Percentiles rank a stretch among this genome's conserved stretches.
Conservation (phyloP, 139 green algal species). For the Deuterostichococcus epilithicus region DNA sequence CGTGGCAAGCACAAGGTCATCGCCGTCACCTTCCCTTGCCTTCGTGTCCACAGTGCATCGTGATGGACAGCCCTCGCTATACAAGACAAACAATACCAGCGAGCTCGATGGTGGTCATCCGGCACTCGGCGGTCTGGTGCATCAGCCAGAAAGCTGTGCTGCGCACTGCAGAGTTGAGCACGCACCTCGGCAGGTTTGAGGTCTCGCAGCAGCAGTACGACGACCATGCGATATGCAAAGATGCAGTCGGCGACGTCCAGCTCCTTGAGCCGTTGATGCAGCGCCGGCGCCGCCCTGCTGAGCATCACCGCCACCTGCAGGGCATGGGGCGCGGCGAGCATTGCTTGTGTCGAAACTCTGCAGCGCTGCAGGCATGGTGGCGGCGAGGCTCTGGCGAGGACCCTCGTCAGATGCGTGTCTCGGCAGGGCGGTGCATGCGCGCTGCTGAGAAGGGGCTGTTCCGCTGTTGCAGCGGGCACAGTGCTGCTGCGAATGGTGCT, state of each 20-base stretch:
- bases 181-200: slow-evolving; percentile 51
- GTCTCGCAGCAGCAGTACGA: slow-evolving; percentile 77
- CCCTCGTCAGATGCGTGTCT: not conserved
- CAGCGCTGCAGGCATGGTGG: not conserved
- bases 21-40: not conserved
- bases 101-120: not conserved
- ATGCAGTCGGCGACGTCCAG: slow-evolving; percentile 65
- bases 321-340: slow-evolving; percentile 40
- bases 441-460: not conserved
- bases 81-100: not conserved
- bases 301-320: slow-evolving; percentile 46
- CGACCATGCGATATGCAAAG: slow-evolving; percentile 81
- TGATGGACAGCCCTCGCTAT: not conserved
- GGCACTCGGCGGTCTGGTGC: slow-evolving; percentile 1
- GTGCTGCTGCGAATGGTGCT: not conserved
- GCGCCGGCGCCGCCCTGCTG: slow-evolving; percentile 35
- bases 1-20: not conserved
- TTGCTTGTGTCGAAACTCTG: not conserved
- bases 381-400: not conserved
- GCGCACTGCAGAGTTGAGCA: slow-evolving; percentile 16
- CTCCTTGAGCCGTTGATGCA: slow-evolving; percentile 36
- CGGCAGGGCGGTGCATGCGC: not conserved
- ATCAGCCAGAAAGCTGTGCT: slow-evolving; percentile 27
- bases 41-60: not conserved
- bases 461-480: not conserved